Percentiles rank a stretch among this genome's conserved stretches.
These are phyloP conservation scores for Chaetoscypha palmicola DNA, from an alignment of 2,329 filamentous ascomycete species.

Conservation along the genomic window DNA sequence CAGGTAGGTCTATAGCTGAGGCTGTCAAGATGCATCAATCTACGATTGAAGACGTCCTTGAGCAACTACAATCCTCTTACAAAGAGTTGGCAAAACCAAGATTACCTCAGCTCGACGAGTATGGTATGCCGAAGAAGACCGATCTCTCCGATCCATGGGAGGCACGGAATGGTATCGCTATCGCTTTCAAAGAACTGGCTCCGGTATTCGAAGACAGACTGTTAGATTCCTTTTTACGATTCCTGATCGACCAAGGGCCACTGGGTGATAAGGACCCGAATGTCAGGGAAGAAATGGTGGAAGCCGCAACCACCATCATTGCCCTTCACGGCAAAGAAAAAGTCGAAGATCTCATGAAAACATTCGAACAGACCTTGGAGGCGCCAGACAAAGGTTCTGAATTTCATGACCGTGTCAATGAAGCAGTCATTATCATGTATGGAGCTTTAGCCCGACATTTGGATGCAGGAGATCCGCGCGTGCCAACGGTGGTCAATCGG, in stretches of 20 bases:
- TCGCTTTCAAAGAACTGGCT: conserved; percentile 78
- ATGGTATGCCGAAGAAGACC: conserved; percentile 87
- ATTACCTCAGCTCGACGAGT: conserved; percentile 79
- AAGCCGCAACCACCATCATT: conserved; percentile 77
- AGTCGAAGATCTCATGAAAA: conserved; percentile 84
- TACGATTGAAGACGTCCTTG: conserved; percentile 55
- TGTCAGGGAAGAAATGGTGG: conserved; percentile 86
- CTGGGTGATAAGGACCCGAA: conserved; percentile 72
- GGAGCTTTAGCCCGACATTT: conserved; percentile 88
- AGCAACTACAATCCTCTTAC: conserved; percentile 64
- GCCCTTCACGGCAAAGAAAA: conserved; percentile 72
- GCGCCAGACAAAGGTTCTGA: conserved; percentile 75
- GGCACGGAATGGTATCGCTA: conserved; percentile 77
- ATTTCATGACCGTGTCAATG: conserved; percentile 82
- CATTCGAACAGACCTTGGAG: conserved; percentile 84
- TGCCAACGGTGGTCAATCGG: conserved; percentile 81
- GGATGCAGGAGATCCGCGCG: conserved; percentile 73
- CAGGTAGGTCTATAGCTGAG: conserved; percentile 74
- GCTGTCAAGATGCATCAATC: conserved; percentile 55
- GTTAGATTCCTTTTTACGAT: conserved; percentile 72
- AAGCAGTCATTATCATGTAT: conserved; percentile 96
- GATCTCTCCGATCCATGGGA: conserved; percentile 90
- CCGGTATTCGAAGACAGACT: conserved; percentile 59
- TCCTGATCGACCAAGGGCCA: conserved; percentile 78
- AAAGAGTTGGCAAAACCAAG: conserved; percentile 73